Conservation (phyloP, 2,329 filamentous ascomycete species). For the Anthostomella pinea region DNA sequence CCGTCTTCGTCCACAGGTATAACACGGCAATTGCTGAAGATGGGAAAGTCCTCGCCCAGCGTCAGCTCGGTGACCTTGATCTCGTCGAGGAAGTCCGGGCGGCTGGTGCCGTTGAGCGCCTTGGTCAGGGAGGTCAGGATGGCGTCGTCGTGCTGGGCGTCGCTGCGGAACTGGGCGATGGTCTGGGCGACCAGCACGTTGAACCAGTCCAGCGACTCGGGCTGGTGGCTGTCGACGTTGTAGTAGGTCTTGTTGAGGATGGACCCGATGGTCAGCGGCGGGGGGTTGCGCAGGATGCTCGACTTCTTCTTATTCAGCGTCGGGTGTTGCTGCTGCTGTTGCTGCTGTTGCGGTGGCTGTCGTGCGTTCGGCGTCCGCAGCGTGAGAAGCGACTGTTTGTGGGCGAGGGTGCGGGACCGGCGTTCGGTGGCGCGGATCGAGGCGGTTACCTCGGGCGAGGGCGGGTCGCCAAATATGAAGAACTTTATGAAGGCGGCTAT, state of each 20-base stretch:
- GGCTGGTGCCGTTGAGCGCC: constrained; percentile 79
- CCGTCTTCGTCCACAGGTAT: constrained; percentile 87
- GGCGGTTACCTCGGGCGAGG: constrained; percentile 77
- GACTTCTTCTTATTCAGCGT: constrained; percentile 63
- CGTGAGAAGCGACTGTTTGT: constrained; percentile 70
- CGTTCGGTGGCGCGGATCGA: constrained; percentile 72
- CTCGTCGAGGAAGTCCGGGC: constrained; percentile 89
- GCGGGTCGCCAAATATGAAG: constrained; percentile 97
- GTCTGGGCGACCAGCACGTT: constrained; percentile 96
- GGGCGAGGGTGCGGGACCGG: constrained; percentile 69
- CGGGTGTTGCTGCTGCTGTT: no score
- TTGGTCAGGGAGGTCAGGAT: constrained; percentile 83
- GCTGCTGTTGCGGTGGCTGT: no score
- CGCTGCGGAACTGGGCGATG: constrained; percentile 89
- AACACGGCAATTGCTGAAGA: constrained; percentile 96
- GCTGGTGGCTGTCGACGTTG: constrained; percentile 91
- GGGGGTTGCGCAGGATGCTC: constrained; percentile 68
- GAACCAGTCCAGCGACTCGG: constrained; percentile 97
- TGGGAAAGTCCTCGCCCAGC: constrained; percentile 94
- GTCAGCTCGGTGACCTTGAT: constrained; percentile 93
- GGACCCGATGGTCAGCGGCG: constrained; percentile 82
- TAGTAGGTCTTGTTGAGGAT: constrained; percentile 98
- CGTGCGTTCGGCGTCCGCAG: constrained; percentile 45
- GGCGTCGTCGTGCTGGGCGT: constrained; percentile 87
- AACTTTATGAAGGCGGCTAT: constrained; percentile 97